A percentile compares a stretch with the other conserved stretches of the same genome.
These are phyloP conservation scores for Syncephalis plumigaleata DNA, from an alignment of 371 early-diverging fungal genomes.

Conservation along the genomic window DNA sequence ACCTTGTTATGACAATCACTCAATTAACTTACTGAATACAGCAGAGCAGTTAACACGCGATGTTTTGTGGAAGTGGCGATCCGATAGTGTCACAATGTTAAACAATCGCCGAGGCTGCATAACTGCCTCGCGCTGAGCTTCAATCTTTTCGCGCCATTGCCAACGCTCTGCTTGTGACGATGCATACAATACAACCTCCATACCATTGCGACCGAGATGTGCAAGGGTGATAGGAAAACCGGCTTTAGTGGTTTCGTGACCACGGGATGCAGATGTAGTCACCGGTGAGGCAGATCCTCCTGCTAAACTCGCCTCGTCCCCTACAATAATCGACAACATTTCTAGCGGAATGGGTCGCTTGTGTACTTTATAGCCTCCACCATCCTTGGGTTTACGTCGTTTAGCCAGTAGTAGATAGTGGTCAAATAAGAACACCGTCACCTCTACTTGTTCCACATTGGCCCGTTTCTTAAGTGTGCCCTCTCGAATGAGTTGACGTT, in stretches of 20 bases:
- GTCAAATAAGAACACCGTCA: conserved; percentile 70
- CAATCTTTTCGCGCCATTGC: conserved; percentile 69
- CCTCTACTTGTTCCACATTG: conserved; percentile 37
- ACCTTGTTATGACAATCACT: no score
- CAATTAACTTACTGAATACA: conserved; percentile 31
- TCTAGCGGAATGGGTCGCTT: conserved; percentile 62
- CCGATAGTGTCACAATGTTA: conserved; percentile 28
- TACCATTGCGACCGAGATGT: conserved; percentile 52
- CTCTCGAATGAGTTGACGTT: conserved; percentile 55
- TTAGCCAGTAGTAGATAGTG: conserved; percentile 68
- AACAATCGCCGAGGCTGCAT: conserved; percentile 31
- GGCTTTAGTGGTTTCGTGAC: conserved; percentile 14
- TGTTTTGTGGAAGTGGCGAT: conserved; percentile 22
- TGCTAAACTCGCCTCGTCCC: conserved; percentile 22
- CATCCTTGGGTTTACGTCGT: conserved; percentile 27
- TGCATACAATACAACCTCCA: conserved; percentile 51
- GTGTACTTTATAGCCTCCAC: conserved; percentile 45
- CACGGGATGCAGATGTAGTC: conserved; percentile 12
- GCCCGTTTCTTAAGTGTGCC: conserved; percentile 59
- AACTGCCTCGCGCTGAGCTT: conserved; percentile 39
- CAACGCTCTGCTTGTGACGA: conserved; percentile 50
- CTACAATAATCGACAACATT: conserved; percentile 38
- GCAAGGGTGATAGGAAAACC: conserved; percentile 51
- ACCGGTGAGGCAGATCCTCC: background rate
- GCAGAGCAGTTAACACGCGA: conserved; percentile 55